Conservation (phyloP, 2,329 filamentous ascomycete genomes). For the Metarhizium sp. region DNA sequence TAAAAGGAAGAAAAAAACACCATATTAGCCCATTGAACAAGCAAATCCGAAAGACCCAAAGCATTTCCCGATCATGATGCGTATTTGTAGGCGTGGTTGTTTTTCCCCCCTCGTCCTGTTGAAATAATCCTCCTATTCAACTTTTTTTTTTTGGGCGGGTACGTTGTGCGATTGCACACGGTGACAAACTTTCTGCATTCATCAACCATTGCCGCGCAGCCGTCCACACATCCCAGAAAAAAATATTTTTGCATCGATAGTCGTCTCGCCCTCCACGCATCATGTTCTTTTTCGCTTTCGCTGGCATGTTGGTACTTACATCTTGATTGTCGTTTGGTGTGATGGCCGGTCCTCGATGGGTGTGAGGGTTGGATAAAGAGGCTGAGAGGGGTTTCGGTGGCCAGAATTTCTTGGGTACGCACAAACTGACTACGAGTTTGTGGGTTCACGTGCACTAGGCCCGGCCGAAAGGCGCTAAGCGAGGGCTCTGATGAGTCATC, state of each 20-base stretch:
- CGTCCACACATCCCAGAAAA: constrained; percentile 3
- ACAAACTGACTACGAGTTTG: constrained; percentile 28
- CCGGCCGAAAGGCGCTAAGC: constrained; percentile 24
- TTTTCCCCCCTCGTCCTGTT: neutral
- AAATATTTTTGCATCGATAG: constrained; percentile 1
- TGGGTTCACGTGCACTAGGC: constrained; percentile 31
- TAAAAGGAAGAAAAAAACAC: constrained; percentile 29
- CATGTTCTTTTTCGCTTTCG: neutral
- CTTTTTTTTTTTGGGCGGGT: neutral
- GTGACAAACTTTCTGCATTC: neutral
- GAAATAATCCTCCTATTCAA: neutral
- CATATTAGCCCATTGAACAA: constrained; percentile 17
- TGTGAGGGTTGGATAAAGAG: constrained; percentile 23
- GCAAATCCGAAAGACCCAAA: neutral
- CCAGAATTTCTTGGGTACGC: constrained; percentile 30
- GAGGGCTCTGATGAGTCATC: constrained; percentile 28
- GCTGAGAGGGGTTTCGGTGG: constrained; percentile 29
- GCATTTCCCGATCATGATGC: neutral
- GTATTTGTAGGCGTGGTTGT: constrained; percentile 1
- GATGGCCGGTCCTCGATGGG: constrained; percentile 32
- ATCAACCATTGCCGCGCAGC: constrained; percentile 3
- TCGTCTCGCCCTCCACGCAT: constrained; percentile 1
- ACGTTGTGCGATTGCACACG: neutral
- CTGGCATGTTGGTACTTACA: constrained; percentile 25
- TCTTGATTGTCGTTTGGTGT: constrained; percentile 33